Percentiles rank a stretch among this genome's conserved stretches.
Conservation (phyloP, 225 moss, liverwort and hornwort genomes). For the Asterella californica region DNA sequence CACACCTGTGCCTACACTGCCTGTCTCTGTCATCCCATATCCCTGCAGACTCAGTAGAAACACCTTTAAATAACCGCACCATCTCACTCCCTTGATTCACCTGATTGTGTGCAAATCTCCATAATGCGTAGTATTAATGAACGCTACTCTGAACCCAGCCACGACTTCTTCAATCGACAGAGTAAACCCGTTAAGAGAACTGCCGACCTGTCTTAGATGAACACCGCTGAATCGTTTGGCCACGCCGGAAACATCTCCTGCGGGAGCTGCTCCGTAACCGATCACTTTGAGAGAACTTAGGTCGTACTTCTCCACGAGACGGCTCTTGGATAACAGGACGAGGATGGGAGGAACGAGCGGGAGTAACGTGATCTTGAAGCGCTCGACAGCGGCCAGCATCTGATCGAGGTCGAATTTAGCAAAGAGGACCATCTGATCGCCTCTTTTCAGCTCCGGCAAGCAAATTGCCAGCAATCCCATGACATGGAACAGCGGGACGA, state of each 20-base stretch:
- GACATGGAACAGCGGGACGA: conserved; percentile 71
- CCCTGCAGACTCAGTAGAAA: conserved; percentile 40
- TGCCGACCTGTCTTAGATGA: conserved; percentile 53
- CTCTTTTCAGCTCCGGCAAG: conserved; percentile 16
- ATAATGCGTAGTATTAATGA: too few relatives aligned
- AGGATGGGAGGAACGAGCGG: conserved; percentile 71
- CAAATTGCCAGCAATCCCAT: conserved; percentile 47
- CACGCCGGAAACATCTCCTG: conserved; percentile 41
- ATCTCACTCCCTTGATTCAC: not conserved
- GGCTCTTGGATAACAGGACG: conserved; percentile 55
- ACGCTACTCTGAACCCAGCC: too few relatives aligned
- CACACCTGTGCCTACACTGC: conserved; percentile 26
- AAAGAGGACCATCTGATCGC: conserved; percentile 46
- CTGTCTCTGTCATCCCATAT: conserved; percentile 76
- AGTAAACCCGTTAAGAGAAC: too few relatives aligned
- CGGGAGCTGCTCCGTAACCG: conserved; percentile 67
- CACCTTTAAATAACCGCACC: not conserved
- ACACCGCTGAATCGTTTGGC: conserved; percentile 48
- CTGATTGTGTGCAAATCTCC: not conserved
- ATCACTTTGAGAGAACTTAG: conserved; percentile 54
- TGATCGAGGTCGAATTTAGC: conserved; percentile 53
- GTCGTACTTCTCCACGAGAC: conserved; percentile 55
- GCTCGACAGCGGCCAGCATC: conserved; percentile 51
- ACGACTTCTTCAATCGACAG: too few relatives aligned
- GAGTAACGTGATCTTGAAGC: conserved; percentile 40